These are phyloP conservation scores for Leptographium radiaticola DNA, from an alignment of 2,329 filamentous ascomycete genomes.

Conservation along the genomic window DNA sequence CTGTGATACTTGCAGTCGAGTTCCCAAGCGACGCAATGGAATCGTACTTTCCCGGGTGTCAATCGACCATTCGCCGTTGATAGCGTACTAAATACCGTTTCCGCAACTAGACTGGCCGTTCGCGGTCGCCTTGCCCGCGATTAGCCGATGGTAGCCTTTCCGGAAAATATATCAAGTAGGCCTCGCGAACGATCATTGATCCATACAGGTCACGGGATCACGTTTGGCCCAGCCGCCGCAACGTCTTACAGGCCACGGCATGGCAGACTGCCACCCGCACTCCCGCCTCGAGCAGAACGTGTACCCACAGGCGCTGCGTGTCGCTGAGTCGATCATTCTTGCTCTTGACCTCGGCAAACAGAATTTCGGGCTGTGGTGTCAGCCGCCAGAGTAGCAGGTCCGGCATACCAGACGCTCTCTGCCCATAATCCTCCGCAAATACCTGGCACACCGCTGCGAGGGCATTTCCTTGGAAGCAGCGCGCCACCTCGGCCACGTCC, in stretches of 20 bases:
- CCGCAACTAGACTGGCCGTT: no score
- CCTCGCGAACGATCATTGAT: no score
- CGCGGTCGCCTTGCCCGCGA: no score
- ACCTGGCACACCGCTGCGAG: slow-evolving; percentile 82
- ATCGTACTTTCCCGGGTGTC: no score
- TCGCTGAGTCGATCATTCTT: slow-evolving; percentile 90
- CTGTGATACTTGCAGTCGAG: not conserved
- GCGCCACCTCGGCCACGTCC: slow-evolving; percentile 67
- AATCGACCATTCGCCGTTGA: no score
- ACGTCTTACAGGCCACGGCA: slow-evolving; percentile 23
- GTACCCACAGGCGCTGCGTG: slow-evolving; percentile 92
- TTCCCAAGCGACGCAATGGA: not conserved
- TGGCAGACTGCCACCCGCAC: slow-evolving; percentile 73
- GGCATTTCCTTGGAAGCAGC: slow-evolving; percentile 67
- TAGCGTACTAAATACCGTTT: no score
- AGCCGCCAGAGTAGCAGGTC: slow-evolving; percentile 81
- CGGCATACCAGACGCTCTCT: slow-evolving; percentile 75
- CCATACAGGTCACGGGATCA: no score
- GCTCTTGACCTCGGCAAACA: slow-evolving; percentile 71
- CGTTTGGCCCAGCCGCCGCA: no score
- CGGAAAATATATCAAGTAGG: no score
- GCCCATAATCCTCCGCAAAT: slow-evolving; percentile 86
- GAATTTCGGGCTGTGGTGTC: slow-evolving; percentile 21
- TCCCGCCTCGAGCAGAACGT: slow-evolving; percentile 76
- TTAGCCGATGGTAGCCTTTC: no score